These are phyloP conservation scores for Citrus sinensis DNA, from an alignment of 345 rosid species.

Conservation along the genomic window DVS_A1.0 CM039162.1:15544501-15545000, in stretches of 20 bases:
- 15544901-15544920: neutral
- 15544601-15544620: constrained; percentile 89
- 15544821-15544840: neutral
- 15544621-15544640: constrained; percentile 79
- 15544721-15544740: neutral
- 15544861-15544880: neutral
- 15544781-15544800: constrained; percentile 4
- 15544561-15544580: constrained; percentile 90
- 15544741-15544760: neutral
- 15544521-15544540: neutral
- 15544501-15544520: neutral
- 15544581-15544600: constrained; percentile 92
- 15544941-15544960: neutral
- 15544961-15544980: neutral
- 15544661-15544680: constrained; percentile 89
- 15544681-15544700: constrained; percentile 58
- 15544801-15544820: constrained; percentile 5
- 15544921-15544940: neutral
- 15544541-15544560: constrained; percentile 10
- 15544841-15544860: neutral
- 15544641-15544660: constrained; percentile 88
- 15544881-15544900: neutral
- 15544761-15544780: neutral
- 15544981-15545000: constrained; percentile 5
- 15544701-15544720: constrained; percentile 6